Evolutionary conservation across 225 moss, liverwort and hornwort genomes (phyloP).

Genomic region (Marchantia polymorpha): DNA sequence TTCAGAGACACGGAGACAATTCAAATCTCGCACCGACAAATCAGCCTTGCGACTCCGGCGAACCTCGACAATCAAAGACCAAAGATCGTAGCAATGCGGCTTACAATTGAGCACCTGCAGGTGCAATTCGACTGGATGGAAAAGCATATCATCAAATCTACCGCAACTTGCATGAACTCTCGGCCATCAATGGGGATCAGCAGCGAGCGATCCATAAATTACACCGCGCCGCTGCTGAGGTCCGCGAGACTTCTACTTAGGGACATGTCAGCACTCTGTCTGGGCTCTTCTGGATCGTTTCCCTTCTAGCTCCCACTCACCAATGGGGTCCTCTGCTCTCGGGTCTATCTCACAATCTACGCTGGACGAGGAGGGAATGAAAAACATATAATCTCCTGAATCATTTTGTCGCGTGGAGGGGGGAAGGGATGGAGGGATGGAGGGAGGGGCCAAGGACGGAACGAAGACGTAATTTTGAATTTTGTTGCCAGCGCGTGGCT

Average conservation of each 20-base stretch:
- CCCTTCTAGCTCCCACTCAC: neutral
- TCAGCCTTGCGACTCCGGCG: neutral
- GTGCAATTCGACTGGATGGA: neutral
- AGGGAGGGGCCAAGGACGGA: too few species aligned
- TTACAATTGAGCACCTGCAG: constrained; percentile 5
- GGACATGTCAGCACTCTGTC: too few species aligned
- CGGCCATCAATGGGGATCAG: neutral
- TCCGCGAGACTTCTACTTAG: neutral
- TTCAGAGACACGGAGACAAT: neutral
- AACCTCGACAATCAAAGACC: neutral
- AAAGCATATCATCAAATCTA: neutral
- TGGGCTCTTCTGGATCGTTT: neutral
- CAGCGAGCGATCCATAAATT: neutral
- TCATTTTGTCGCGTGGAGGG: neutral
- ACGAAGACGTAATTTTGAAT: too few species aligned
- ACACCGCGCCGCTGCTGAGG: neutral
- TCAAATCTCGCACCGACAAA: neutral
- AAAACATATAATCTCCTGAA: constrained; percentile 5
- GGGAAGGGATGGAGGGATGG: neutral
- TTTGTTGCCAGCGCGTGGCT: neutral
- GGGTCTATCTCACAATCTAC: neutral
- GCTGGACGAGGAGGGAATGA: neutral
- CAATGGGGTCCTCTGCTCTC: neutral
- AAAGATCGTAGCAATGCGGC: neutral
- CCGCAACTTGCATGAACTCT: neutral